Evolutionary conservation across 306 rosid species (phyloP).

Genomic region (Ammopiptanthus mongolicus): DNA sequence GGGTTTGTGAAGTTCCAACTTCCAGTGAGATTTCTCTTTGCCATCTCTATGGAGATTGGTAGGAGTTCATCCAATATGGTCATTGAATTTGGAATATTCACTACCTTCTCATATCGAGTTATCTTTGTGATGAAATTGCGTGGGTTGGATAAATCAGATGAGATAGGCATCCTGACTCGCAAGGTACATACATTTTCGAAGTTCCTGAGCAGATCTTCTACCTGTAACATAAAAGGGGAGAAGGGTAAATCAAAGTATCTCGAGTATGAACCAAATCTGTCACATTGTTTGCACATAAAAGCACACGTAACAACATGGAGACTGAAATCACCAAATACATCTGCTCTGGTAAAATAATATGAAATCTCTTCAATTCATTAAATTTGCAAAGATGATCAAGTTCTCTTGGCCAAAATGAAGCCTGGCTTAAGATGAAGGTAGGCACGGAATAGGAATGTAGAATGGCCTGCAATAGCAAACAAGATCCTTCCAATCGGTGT

Average conservation of each 20-base stretch:
- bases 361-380: background rate
- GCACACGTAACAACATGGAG: background rate
- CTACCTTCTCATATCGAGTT: slow-evolving; percentile 78
- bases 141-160: slow-evolving; percentile 71
- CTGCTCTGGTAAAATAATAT: background rate
- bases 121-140: slow-evolving; percentile 93
- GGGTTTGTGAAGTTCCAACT: slow-evolving; percentile 93
- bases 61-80: slow-evolving; percentile 86
- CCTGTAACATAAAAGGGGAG: slow-evolving; percentile 31
- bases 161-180: slow-evolving; percentile 92
- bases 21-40: slow-evolving; percentile 79
- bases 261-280: background rate
- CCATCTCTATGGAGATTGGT: slow-evolving; percentile 84
- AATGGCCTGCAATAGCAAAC: no score
- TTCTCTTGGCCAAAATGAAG: no score
- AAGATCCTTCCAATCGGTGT: no score
- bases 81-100: slow-evolving; percentile 88
- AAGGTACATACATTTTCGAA: slow-evolving; percentile 81
- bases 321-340: background rate
- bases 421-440: background rate
- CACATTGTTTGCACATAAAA: background rate
- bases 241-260: background rate
- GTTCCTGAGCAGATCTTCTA: slow-evolving; percentile 73
- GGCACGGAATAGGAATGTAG: no score
- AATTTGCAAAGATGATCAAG: no score